These are phyloP conservation scores for Fusarium sp. DNA, from an alignment of 2,329 filamentous ascomycete species.

Conservation along the genomic window DNA sequence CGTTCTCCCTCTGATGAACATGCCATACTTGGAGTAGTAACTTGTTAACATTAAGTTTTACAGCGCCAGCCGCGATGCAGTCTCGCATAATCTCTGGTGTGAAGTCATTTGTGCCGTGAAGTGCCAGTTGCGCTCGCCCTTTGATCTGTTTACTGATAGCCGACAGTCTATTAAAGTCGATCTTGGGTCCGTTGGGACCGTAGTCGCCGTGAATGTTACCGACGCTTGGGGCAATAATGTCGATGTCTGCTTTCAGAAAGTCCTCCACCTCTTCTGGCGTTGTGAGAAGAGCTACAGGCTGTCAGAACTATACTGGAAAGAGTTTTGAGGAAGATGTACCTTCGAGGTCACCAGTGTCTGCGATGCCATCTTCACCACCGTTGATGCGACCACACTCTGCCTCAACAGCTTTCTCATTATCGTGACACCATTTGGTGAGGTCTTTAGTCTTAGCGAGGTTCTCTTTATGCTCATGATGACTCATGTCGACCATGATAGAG, in stretches of 20 bases:
- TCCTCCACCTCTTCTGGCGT: slow-evolving; percentile 76
- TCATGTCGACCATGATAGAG: slow-evolving; percentile 25
- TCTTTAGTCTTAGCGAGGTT: slow-evolving; percentile 11
- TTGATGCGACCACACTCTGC: slow-evolving; percentile 51
- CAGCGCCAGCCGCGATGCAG: slow-evolving; percentile 64
- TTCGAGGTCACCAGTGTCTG: slow-evolving; percentile 65
- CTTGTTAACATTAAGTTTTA: slow-evolving; percentile 70
- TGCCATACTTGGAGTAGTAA: slow-evolving; percentile 56
- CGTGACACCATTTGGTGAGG: slow-evolving; percentile 2
- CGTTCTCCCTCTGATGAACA: slow-evolving; percentile 7
- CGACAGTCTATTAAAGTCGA: slow-evolving; percentile 64
- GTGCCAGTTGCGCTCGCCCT: slow-evolving; percentile 58
- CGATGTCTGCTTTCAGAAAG: slow-evolving; percentile 77
- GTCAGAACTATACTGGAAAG: not conserved
- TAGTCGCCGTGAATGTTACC: slow-evolving; percentile 84
- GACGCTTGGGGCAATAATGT: slow-evolving; percentile 79
- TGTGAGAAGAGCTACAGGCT: slow-evolving; percentile 58
- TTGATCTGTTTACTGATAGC: slow-evolving; percentile 48
- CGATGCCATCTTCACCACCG: slow-evolving; percentile 74
- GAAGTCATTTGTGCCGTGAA: slow-evolving; percentile 70
- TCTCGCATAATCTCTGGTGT: slow-evolving; percentile 60
- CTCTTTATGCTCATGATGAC: slow-evolving; percentile 4
- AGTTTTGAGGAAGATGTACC: slow-evolving; percentile 38
- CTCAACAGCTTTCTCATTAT: slow-evolving; percentile 22
- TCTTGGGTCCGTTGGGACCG: slow-evolving; percentile 70